Conservation (phyloP, 2,329 filamentous ascomycete species). For the Diaporthe sp. region DNA sequence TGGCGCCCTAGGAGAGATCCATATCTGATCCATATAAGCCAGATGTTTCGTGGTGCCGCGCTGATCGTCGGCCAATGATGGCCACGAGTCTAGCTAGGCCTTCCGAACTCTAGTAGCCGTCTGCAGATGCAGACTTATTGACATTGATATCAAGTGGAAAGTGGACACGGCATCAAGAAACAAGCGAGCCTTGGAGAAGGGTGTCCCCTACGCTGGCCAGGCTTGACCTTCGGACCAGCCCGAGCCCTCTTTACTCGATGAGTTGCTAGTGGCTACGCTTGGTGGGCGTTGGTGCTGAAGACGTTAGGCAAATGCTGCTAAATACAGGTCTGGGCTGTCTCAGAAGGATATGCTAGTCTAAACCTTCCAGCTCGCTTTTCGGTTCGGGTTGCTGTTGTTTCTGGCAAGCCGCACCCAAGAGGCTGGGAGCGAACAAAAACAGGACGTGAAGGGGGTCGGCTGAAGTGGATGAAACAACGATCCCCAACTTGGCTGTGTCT, state of each 20-base stretch:
- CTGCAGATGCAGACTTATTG: neutral
- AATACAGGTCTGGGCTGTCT: slow-evolving; percentile 1
- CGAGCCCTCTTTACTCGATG: neutral
- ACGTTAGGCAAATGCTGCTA: neutral
- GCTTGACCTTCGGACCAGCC: slow-evolving; percentile 7
- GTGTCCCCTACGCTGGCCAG: neutral
- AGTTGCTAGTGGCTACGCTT: neutral
- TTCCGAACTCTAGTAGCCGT: neutral
- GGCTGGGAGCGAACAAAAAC: neutral
- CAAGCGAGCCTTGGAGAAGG: slow-evolving; percentile 13
- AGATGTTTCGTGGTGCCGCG: neutral
- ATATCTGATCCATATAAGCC: neutral
- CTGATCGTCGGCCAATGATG: neutral
- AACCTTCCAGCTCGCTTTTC: slow-evolving; percentile 10
- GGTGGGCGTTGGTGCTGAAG: neutral
- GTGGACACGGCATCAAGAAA: slow-evolving; percentile 3
- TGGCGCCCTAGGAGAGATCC: neutral
- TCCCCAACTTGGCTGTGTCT: slow-evolving; percentile 26
- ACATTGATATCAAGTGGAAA: neutral
- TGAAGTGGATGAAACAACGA: slow-evolving; percentile 18
- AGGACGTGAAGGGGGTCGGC: slow-evolving; percentile 2
- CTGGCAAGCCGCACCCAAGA: neutral
- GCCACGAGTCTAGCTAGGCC: neutral
- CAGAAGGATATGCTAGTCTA: neutral
- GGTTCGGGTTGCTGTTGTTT: slow-evolving; percentile 2